Conservation (phyloP, 805 yeast genomes). For the Kazachstania bromeliacearum region DNA sequence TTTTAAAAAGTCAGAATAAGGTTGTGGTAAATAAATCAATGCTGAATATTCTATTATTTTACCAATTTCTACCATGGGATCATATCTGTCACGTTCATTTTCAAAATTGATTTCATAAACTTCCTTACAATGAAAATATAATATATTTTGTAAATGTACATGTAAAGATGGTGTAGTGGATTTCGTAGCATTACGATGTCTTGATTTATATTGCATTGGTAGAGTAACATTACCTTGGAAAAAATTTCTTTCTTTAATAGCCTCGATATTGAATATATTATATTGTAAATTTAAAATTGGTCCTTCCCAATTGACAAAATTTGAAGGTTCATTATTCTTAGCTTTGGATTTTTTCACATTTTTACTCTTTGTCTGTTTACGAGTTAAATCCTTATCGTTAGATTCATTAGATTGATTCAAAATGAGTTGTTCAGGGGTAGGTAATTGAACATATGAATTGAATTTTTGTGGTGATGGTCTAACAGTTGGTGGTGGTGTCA, state of each 20-base stretch:
- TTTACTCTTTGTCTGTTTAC: too few relatives aligned
- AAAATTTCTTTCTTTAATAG: slow-evolving; percentile 1
- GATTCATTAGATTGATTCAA: too few relatives aligned
- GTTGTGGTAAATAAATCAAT: slow-evolving; percentile 18
- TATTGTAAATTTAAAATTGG: slow-evolving; percentile 7
- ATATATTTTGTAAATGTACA: slow-evolving; percentile 10
- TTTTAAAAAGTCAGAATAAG: slow-evolving; percentile 7
- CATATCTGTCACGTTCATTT: slow-evolving; percentile 10
- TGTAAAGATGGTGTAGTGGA: neutral
- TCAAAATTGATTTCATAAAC: slow-evolving; percentile 19
- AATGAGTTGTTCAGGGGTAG: too few relatives aligned
- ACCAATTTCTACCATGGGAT: slow-evolving; percentile 30
- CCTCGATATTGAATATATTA: slow-evolving; percentile 16
- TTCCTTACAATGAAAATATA: slow-evolving; percentile 20
- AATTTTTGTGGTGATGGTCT: too few relatives aligned
- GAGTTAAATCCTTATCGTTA: too few relatives aligned
- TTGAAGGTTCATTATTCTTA: slow-evolving; percentile 1
- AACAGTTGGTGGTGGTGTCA: too few relatives aligned
- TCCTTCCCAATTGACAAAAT: slow-evolving; percentile 11
- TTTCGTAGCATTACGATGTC: neutral
- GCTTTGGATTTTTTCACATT: neutral
- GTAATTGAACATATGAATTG: too few relatives aligned
- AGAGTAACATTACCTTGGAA: slow-evolving; percentile 9
- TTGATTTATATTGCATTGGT: slow-evolving; percentile 3
- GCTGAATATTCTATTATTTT: slow-evolving; percentile 23